Percentiles rank a stretch among this genome's conserved stretches.
These are phyloP conservation scores for Alternaria gaisen DNA, from an alignment of 2,329 filamentous ascomycete genomes.

Conservation along the genomic window DNA sequence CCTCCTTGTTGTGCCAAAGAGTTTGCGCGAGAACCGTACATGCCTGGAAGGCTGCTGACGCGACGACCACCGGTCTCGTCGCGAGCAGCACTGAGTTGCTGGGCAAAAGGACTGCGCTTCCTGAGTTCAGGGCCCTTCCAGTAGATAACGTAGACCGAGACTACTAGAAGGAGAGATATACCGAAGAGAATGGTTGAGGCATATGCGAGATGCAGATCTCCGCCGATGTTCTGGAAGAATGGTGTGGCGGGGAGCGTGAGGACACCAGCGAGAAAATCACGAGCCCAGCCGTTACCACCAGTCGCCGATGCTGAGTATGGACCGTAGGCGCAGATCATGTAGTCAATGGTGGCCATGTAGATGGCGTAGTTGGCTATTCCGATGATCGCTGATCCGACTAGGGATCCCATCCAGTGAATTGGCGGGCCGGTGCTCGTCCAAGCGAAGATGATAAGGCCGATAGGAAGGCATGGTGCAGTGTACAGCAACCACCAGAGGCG, in stretches of 20 bases:
- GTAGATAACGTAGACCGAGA: slow-evolving; percentile 58
- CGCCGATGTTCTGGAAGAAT: slow-evolving; percentile 57
- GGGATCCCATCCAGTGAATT: slow-evolving; percentile 73
- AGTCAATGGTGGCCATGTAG: slow-evolving; percentile 82
- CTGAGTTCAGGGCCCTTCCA: slow-evolving; percentile 65
- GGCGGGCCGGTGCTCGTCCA: slow-evolving; percentile 72
- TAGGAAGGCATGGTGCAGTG: slow-evolving; percentile 67
- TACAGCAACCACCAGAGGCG: slow-evolving; percentile 73
- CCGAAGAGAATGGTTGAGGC: slow-evolving; percentile 66
- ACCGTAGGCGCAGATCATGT: slow-evolving; percentile 79
- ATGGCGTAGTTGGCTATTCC: slow-evolving; percentile 77
- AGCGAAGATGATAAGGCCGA: slow-evolving; percentile 76
- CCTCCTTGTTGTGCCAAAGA: slow-evolving; percentile 32
- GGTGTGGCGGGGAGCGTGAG: slow-evolving; percentile 74
- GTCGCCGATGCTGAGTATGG: slow-evolving; percentile 79
- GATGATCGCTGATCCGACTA: slow-evolving; percentile 72
- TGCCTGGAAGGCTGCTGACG: slow-evolving; percentile 41
- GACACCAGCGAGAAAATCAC: slow-evolving; percentile 78
- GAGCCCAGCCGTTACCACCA: slow-evolving; percentile 78
- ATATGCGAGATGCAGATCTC: slow-evolving; percentile 57
- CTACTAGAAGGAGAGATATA: slow-evolving; percentile 57
- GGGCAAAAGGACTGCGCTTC: slow-evolving; percentile 63
- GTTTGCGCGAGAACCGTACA: slow-evolving; percentile 45
- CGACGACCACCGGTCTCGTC: slow-evolving; percentile 45
- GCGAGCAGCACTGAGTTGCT: slow-evolving; percentile 51